Evolutionary conservation across 2,329 filamentous ascomycete species (phyloP), one percentile per base, ranked within the genome.

Genomic region (Sclerotinia spermophila): DNA sequence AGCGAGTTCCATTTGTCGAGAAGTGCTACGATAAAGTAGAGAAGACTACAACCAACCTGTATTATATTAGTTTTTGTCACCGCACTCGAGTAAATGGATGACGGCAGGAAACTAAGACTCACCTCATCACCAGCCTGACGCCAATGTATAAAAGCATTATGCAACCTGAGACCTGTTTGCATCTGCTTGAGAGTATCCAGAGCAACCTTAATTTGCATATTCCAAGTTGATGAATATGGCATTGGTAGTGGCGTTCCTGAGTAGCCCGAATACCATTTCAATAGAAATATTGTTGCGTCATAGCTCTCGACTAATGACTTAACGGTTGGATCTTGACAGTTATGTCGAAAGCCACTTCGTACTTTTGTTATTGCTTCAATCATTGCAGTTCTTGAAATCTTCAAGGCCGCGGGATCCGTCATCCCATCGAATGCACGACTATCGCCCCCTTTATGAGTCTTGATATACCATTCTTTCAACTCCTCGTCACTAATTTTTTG

Each of bases 401-500:
- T 62, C 30, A 68, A 21, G 21, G 61, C 71, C n/a, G 64, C 61
- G 24, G 61, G 60, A 30, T 69, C 59, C 4, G 81, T 84, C n/a
- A 84, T 73, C 84, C 38, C 71, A 21, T 48, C 56, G 15, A 64
- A 70, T 27, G 72, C 68, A 15, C 59, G 44, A 1, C 56, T 59
- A 42, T 71, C 45, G 24, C 60, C 67, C 3, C 35, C 67, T 60
- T 59, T 72, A 24, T 69, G 60, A 21, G 61, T 69, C 55, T 72
- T 59, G 19, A 72, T 70, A 61, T 74, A 85, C 82, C 83, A 85
- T 10, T 81, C 79, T 48, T 83, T 80, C 5, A 85, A 79, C 64
- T 84, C 82, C 30, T 78, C 76, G 74, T 85, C 84, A 62, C 81
- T 82, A 27, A 84, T 83, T 83, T 84, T 86, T 69, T 84, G 81